These are phyloP conservation scores for Euphorbia corollata DNA, from an alignment of 441 rosid genomes.

Conservation along the genomic window DNA sequence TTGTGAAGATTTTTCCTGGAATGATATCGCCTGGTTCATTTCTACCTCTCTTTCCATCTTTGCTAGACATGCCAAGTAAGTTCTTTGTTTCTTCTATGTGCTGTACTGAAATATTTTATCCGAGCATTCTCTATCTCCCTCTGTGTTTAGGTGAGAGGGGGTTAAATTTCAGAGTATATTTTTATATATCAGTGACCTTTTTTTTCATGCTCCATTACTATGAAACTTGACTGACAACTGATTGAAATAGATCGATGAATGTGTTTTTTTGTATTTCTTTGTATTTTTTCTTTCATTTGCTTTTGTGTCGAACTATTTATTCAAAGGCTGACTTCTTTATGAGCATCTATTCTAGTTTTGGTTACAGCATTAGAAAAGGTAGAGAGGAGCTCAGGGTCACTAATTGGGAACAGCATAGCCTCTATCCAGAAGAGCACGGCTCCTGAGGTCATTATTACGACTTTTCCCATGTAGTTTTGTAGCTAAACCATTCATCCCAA, in stretches of 20 bases:
- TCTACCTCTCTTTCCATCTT: conserved; percentile 84
- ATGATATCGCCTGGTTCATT: conserved; percentile 82
- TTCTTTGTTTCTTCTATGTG: conserved; percentile 14
- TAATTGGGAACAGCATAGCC: conserved; percentile 84
- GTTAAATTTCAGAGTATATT: no score
- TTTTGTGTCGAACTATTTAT: conserved; percentile 8
- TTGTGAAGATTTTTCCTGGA: conserved; percentile 68
- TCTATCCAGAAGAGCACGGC: conserved; percentile 88
- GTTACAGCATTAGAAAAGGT: conserved; percentile 89
- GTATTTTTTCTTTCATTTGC: neutral
- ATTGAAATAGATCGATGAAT: neutral
- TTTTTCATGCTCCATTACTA: neutral
- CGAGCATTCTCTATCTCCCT: neutral
- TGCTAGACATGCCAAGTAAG: conserved; percentile 87
- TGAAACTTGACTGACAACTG: neutral
- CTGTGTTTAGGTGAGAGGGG: no score
- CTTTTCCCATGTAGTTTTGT: conserved; percentile 14
- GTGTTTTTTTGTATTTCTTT: conserved; percentile 2
- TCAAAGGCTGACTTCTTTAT: conserved; percentile 10
- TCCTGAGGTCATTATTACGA: conserved; percentile 62
- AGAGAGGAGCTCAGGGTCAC: conserved; percentile 76
- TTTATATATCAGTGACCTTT: neutral
- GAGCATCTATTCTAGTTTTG: conserved; percentile 47
- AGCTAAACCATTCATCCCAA: conserved; percentile 17
- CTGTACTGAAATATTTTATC: neutral